phyloP scores from a whole-genome alignment of 78 protist genomes.

The Isochrysis galbana region DNA sequence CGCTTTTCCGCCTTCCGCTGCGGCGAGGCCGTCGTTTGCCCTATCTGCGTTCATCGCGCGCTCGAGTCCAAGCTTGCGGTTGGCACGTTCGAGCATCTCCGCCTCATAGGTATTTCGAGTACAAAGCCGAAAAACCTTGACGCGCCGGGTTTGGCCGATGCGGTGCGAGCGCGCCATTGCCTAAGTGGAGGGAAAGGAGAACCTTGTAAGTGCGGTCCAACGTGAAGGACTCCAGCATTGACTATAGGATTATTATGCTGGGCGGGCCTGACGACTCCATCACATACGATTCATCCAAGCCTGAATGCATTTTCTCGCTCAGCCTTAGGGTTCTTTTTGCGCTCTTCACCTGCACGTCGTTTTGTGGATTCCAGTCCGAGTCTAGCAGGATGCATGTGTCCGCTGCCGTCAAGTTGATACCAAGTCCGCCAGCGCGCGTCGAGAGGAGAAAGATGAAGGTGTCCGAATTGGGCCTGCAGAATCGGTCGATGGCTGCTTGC shows the following conservation, averaged over 20 bases:
- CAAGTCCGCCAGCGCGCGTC: conserved; percentile 82
- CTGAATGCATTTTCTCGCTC: too few species aligned
- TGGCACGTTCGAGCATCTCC: conserved; percentile 64
- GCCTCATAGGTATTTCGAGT: conserved; percentile 54
- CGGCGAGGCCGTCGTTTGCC: neutral
- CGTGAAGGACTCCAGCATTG: too few species aligned
- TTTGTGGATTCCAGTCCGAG: conserved; percentile 72
- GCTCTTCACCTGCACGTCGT: conserved; percentile 63
- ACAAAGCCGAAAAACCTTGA: conserved; percentile 55
- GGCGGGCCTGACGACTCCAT: too few species aligned
- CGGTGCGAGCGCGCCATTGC: conserved; percentile 71
- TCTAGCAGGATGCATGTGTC: conserved; percentile 91
- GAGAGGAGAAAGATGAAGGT: conserved; percentile 89
- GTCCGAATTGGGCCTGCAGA: conserved; percentile 44
- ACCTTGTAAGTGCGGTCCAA: too few species aligned
- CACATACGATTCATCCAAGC: too few species aligned
- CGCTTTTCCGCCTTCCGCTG: neutral
- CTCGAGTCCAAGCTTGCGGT: conserved; percentile 61
- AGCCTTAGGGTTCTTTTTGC: too few species aligned
- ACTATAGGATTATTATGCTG: too few species aligned
- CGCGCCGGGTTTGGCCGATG: conserved; percentile 56
- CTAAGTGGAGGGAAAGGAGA: too few species aligned
- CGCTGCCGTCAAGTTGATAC: conserved; percentile 80
- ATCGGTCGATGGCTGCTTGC: conserved; percentile 90
- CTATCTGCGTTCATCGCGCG: conserved; percentile 46